phyloP scores from a whole-genome alignment of 2,329 filamentous ascomycete species.

The Talaromyces pinophilus region DNA sequence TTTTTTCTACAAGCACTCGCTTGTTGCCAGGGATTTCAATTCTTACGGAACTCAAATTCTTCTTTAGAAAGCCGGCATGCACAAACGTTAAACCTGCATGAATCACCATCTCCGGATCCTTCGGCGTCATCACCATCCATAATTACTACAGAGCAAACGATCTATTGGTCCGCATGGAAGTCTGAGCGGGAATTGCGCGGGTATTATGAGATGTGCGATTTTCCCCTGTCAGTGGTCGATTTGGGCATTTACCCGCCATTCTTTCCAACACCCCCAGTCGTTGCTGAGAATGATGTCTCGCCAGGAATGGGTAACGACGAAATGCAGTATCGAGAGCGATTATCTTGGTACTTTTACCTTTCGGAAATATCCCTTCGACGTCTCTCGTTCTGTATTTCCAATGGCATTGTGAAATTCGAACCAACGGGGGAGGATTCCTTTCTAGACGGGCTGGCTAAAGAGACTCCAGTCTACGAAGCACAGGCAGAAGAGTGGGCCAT shows the following conservation, averaged over 20 bases:
- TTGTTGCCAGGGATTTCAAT: not conserved
- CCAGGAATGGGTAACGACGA: not conserved
- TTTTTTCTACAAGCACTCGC: not conserved
- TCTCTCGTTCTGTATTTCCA: not conserved
- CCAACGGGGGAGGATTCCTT: not conserved
- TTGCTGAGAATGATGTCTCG: not conserved
- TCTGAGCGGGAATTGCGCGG: slow-evolving; percentile 4
- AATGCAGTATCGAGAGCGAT: not conserved
- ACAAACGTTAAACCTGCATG: too few species aligned
- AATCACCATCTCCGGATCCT: too few species aligned
- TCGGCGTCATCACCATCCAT: not conserved
- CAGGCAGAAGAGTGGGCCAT: not conserved
- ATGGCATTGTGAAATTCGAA: not conserved
- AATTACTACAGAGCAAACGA: not conserved
- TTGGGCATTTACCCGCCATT: not conserved
- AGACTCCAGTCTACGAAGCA: not conserved
- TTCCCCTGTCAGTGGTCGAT: not conserved
- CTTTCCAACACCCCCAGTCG: not conserved
- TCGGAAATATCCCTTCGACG: not conserved
- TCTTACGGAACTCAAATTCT: too few species aligned
- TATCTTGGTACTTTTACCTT: not conserved
- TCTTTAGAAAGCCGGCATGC: too few species aligned
- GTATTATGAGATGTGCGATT: not conserved
- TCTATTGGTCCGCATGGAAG: not conserved
- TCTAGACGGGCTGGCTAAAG: not conserved